Evolutionary conservation across 768 basidiomycete species (phyloP), one percentile per base, ranked within the genome.

Genomic region (Leccinum barrowsii): DNA sequence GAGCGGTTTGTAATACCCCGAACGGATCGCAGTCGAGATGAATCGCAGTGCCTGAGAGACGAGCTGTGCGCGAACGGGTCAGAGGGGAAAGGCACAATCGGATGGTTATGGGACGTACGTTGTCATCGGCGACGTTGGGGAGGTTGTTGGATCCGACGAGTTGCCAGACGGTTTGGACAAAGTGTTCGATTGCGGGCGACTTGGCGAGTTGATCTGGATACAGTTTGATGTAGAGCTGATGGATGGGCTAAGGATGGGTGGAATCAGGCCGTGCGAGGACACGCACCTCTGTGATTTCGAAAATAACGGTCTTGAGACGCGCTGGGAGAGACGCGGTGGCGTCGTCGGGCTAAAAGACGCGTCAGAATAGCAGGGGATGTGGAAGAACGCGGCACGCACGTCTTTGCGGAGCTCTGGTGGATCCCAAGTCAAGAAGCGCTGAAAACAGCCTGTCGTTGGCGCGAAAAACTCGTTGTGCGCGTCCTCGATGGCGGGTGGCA

Each of bases 401-500:
- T 92, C 91, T 30, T 82, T 84, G 55, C 74, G 79, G 34, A 94
- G 75, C 62, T 87, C 79, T 1, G 76, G 74, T 2, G 89, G 84
- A 66, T 94, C 84, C 92, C 92, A 96, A 5, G 77, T 75, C 61
- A 98, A 74, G 65, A 97, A 91, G 56, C 81, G 82, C 59, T 92
- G 84, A 69, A 98, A 89, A 77, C 85, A 86, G 2, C 90, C 90
- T 3, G 72, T 75, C 0, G 75, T 75, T 1, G 85, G 77, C 4
- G 80, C 86, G 72, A 98, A 97, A 71, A 96, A 97, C 59, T 89
- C 83, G 19, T 81, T 77, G 58, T 94, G 85, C 26, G 85, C 78
- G 67, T 98, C 97, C 70, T 99, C 97, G 65, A 99, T 87, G 63
- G 86, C 89, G 13, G 94, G 93, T 4, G 95, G 97, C 17, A 98